phyloP scores from a whole-genome alignment of 2,329 filamentous ascomycete genomes.

The Fusarium burgessii region DNA sequence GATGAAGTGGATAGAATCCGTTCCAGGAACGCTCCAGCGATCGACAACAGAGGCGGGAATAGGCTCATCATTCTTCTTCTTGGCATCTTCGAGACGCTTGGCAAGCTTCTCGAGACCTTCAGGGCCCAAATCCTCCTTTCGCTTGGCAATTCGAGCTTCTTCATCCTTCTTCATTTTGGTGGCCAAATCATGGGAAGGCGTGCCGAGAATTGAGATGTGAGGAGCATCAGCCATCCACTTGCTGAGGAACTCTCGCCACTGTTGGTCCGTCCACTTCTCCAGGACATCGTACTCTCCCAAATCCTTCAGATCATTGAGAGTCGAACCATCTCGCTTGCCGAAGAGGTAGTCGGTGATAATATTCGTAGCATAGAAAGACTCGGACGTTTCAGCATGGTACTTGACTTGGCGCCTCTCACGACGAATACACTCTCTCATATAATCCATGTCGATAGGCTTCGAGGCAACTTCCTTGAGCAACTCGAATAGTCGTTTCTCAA shows the following conservation, averaged over 20 bases:
- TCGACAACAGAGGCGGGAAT: slow-evolving; percentile 87
- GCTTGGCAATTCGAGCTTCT: slow-evolving; percentile 79
- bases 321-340: slow-evolving; percentile 85
- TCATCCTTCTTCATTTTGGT: slow-evolving; percentile 86
- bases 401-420: slow-evolving; percentile 85
- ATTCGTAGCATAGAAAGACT: slow-evolving; percentile 83
- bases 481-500: slow-evolving; percentile 87
- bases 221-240: slow-evolving; percentile 88
- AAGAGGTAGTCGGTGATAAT: slow-evolving; percentile 95
- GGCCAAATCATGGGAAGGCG: slow-evolving; percentile 83
- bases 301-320: slow-evolving; percentile 69
- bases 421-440: slow-evolving; percentile 87
- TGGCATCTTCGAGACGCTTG: slow-evolving; percentile 82
- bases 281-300: slow-evolving; percentile 74
- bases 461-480: slow-evolving; percentile 83
- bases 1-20: slow-evolving; percentile 95
- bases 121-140: slow-evolving; percentile 83
- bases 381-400: slow-evolving; percentile 83
- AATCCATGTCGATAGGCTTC: slow-evolving; percentile 88
- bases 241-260: slow-evolving; percentile 86
- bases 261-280: slow-evolving; percentile 81
- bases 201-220: slow-evolving; percentile 89
- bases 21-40: slow-evolving; percentile 82
- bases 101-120: slow-evolving; percentile 82
- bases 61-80: slow-evolving; percentile 86